Base-by-base conservation (phyloP, 192 early-diverging fungal species). In the Coemansia sp. region DNA sequence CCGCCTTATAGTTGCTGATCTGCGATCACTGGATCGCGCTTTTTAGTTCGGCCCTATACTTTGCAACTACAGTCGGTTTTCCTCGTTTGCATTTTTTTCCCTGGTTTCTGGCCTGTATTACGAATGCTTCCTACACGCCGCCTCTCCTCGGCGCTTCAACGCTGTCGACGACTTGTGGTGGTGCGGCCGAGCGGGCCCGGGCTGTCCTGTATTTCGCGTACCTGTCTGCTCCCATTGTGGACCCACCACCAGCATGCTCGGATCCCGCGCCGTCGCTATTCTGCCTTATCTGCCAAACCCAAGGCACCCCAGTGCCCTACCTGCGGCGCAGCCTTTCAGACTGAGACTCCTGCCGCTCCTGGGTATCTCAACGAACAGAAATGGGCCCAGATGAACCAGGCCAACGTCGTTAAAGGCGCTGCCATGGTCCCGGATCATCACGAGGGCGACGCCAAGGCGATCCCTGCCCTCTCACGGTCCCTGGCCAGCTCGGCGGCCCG, bases 281-380 rank as follows among this genome's bases (percentile, higher is more conserved):
- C 16, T n/a, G n/a, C n/a, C n/a, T n/a, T n/a, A n/a, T n/a, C n/a
- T n/a, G 54, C 65, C 5, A 70, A 70, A 28, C 41, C 34, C 5
- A 74, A 67, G 27, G 44, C 37, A 16, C 48, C 64, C 1, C 58
- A 78, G 43, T 86, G 84, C 48, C 78, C 84, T 23, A 82, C 82
- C 0, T 86, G 84, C 43, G 84, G 84, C 4, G 82, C 84, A 14
- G 64, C 53, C n/a, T 82, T 86, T 21, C 84, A 86, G 60, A 65
- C 53, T 4, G 51, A 54, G 3, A 51, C 74, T 20, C 16, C 45
- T 0, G 33, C 27, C 7, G 53, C 67, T 10, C 73, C 82, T 8
- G 84, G 84, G 9, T 86, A 70, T 38, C 29, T 82, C 13, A 65
- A 72, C 21, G 39, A 65, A 18, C 42, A 62, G 46, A 54, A 75